Conservation (phyloP, 2,329 filamentous ascomycete genomes). For the Phialemonium atrogriseum region DNA sequence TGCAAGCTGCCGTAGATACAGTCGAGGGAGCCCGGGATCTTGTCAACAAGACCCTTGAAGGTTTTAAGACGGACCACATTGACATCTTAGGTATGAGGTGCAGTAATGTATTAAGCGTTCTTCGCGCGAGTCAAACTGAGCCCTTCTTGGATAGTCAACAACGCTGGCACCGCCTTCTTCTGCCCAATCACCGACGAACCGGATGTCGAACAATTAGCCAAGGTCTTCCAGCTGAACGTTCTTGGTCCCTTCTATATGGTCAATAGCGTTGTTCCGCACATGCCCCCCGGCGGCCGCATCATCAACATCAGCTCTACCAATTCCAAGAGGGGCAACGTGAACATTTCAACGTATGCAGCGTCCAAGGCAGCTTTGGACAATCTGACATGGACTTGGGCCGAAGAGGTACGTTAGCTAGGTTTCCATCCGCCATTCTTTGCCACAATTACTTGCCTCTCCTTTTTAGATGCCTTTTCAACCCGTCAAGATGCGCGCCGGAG, state of each 20-base stretch:
- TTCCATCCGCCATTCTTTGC: no score
- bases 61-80: conserved; percentile 22
- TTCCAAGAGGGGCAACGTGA: conserved; percentile 11
- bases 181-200: conserved; percentile 10
- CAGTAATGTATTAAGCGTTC: not conserved
- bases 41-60: conserved; percentile 22
- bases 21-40: conserved; percentile 20
- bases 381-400: conserved; percentile 22
- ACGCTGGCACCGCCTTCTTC: conserved; percentile 19
- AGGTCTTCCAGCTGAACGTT: conserved; percentile 22
- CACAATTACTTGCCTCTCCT: conserved; percentile 1
- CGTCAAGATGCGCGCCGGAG: no score
- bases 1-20: conserved; percentile 24
- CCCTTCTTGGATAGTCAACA: conserved; percentile 22
- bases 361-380: conserved; percentile 24
- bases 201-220: conserved; percentile 16
- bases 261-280: conserved; percentile 22
- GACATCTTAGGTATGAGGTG: conserved; percentile 30
- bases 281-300: conserved; percentile 23
- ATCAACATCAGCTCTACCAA: conserved; percentile 19
- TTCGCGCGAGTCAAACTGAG: conserved; percentile 1
- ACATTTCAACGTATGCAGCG: conserved; percentile 14
- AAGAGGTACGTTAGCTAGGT: conserved; percentile 20
- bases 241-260: conserved; percentile 23
- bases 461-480: no score